These are phyloP conservation scores for Mallotus nudiflorus DNA, from an alignment of 345 rosid species.

Conservation along the genomic window DNA sequence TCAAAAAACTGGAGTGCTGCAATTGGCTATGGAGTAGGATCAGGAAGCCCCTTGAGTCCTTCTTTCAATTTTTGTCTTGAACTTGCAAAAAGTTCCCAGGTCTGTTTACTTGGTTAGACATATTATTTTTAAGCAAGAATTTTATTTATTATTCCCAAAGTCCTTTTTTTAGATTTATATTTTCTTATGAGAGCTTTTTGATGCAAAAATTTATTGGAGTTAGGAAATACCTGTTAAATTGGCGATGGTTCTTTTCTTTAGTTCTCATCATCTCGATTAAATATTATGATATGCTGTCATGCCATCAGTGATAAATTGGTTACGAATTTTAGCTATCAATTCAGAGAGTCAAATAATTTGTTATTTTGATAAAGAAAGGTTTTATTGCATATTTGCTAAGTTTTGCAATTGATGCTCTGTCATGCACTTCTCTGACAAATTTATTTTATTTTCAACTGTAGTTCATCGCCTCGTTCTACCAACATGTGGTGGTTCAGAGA, in stretches of 20 bases:
- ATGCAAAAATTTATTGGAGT: background rate
- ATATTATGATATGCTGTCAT: background rate
- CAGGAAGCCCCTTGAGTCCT: conserved; percentile 82
- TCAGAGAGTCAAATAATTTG: background rate
- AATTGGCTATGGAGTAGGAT: conserved; percentile 79
- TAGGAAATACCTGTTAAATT: conserved; percentile 2
- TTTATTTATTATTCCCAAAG: background rate
- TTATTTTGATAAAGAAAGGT: background rate
- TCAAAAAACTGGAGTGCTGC: conserved; percentile 85
- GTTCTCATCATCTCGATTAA: background rate
- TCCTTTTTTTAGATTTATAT: conserved; percentile 8
- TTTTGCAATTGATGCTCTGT: background rate
- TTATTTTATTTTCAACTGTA: conserved; percentile 39
- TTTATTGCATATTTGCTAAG: background rate
- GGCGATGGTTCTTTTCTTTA: background rate
- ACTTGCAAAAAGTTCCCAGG: conserved; percentile 79
- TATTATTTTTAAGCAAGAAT: background rate
- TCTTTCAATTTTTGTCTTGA: conserved; percentile 86
- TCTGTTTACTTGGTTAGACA: conserved; percentile 17
- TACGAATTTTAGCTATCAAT: background rate
- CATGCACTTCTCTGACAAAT: conserved; percentile 9
- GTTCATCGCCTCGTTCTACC: conserved; percentile 89
- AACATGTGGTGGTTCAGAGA: conserved; percentile 89
- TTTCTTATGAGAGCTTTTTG: conserved; percentile 6
- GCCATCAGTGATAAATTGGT: background rate